Evolutionary conservation across 306 rosid species (phyloP).

Genomic region (Corylus americana): DNA sequence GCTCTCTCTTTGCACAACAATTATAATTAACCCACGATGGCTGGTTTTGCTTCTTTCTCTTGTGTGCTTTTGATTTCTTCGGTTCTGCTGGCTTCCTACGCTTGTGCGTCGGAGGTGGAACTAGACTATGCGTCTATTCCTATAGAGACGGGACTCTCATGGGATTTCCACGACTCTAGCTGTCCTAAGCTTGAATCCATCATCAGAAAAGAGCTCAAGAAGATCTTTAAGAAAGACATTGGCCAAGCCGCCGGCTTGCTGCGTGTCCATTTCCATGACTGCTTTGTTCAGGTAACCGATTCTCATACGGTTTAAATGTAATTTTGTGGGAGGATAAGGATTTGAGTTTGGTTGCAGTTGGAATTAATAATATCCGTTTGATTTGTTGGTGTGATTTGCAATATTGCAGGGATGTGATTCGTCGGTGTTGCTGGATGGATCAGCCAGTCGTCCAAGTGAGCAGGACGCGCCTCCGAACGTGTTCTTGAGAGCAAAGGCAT

Average conservation of each 20-base stretch:
- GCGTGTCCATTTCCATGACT: slow-evolving; percentile 75
- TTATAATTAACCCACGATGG: slow-evolving; percentile 13
- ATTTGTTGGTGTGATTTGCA: too few species aligned
- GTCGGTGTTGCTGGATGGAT: slow-evolving; percentile 63
- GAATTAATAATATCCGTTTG: too few species aligned
- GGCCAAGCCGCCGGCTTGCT: slow-evolving; percentile 79
- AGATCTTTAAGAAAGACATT: slow-evolving; percentile 48
- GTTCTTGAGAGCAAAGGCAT: slow-evolving; percentile 42
- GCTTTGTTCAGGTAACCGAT: slow-evolving; percentile 69
- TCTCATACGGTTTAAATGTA: too few species aligned
- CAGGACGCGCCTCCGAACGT: slow-evolving; percentile 36
- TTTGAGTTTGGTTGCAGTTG: too few species aligned
- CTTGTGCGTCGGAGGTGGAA: slow-evolving; percentile 25
- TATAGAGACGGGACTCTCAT: slow-evolving; percentile 34
- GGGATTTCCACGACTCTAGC: slow-evolving; percentile 32
- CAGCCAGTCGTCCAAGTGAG: slow-evolving; percentile 16
- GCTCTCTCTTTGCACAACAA: not conserved
- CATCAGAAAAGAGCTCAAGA: slow-evolving; percentile 52
- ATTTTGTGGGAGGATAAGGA: not conserved
- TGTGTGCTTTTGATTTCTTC: slow-evolving; percentile 26
- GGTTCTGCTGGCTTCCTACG: slow-evolving; percentile 14
- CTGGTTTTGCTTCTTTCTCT: not conserved
- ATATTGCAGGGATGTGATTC: slow-evolving; percentile 71
- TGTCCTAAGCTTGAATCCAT: slow-evolving; percentile 56
- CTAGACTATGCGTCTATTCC: not conserved